Conservation (phyloP, 1,284 basidiomycete genomes). For the Cutaneotrichosporon dermatis region DNA sequence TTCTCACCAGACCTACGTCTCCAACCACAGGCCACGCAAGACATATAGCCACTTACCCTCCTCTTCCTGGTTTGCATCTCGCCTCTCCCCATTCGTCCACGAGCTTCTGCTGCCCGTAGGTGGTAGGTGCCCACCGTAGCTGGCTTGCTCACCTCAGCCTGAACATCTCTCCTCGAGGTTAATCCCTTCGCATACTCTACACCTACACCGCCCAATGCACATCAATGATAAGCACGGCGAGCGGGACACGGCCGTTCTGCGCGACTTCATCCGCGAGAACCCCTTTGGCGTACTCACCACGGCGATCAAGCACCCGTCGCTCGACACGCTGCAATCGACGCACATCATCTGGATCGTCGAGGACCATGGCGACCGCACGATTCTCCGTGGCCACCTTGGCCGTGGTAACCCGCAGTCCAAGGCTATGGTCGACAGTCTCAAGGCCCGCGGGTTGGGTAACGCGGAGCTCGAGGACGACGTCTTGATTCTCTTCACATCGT, state of each 20-base stretch:
- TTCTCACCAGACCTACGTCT: no score
- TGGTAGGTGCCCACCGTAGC: no score
- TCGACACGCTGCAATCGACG: constrained; percentile 46
- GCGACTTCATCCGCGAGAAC: constrained; percentile 44
- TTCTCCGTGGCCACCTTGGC: constrained; percentile 42
- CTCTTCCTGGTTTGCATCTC: no score
- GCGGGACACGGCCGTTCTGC: constrained; percentile 42
- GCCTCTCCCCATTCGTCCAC: no score
- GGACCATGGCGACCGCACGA: not conserved
- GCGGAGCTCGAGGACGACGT: constrained; percentile 31
- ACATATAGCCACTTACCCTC: no score
- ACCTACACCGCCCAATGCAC: constrained; percentile 40
- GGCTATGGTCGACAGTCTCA: constrained; percentile 24
- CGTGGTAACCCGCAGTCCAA: constrained; percentile 45
- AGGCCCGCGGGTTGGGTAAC: not conserved
- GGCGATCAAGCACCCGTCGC: constrained; percentile 35
- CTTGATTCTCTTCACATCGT: constrained; percentile 41
- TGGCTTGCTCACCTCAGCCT: no score
- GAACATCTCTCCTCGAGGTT: no score
- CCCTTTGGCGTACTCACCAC: constrained; percentile 51
- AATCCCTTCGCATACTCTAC: no score
- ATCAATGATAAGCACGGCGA: constrained; percentile 50
- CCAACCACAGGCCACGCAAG: no score
- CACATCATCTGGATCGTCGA: constrained; percentile 52
- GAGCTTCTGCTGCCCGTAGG: no score